A percentile compares a stretch with the other conserved stretches of the same genome.
Evolutionary conservation across 1,284 basidiomycete genomes (phyloP).

Genomic region (Rugosomyces carneus): DNA sequence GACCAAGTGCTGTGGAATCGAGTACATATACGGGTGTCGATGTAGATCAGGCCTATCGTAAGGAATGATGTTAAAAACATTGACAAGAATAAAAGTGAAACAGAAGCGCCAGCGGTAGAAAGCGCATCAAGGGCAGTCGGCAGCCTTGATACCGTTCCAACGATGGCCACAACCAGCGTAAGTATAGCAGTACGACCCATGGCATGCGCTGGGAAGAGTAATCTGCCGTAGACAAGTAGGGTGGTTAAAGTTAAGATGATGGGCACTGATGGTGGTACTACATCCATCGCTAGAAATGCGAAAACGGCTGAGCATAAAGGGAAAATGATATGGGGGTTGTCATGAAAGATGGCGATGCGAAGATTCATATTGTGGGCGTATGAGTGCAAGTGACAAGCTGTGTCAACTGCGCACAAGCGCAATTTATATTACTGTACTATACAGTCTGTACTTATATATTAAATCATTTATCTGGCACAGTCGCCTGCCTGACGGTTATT

Average conservation of each 20-base stretch:
- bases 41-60: conserved; percentile 33
- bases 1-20: conserved; percentile 31
- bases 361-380: conserved; percentile 18
- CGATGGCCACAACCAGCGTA: conserved; percentile 39
- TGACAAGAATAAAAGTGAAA: conserved; percentile 37
- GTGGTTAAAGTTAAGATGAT: conserved; percentile 40
- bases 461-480: no score
- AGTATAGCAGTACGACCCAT: conserved; percentile 28
- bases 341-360: conserved; percentile 26
- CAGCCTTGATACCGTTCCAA: conserved; percentile 41
- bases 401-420: background rate
- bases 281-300: conserved; percentile 40
- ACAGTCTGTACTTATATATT: no score
- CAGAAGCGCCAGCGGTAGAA: conserved; percentile 43
- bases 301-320: conserved; percentile 29
- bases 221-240: conserved; percentile 44
- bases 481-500: no score
- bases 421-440: background rate
- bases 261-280: conserved; percentile 47
- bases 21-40: conserved; percentile 32
- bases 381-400: background rate
- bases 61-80: conserved; percentile 40
- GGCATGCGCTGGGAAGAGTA: conserved; percentile 31
- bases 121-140: conserved; percentile 49
- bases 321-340: conserved; percentile 34